These are phyloP conservation scores for Hymenoscyphus repandus DNA, from an alignment of 2,329 filamentous ascomycete species.

Conservation along the genomic window DNA sequence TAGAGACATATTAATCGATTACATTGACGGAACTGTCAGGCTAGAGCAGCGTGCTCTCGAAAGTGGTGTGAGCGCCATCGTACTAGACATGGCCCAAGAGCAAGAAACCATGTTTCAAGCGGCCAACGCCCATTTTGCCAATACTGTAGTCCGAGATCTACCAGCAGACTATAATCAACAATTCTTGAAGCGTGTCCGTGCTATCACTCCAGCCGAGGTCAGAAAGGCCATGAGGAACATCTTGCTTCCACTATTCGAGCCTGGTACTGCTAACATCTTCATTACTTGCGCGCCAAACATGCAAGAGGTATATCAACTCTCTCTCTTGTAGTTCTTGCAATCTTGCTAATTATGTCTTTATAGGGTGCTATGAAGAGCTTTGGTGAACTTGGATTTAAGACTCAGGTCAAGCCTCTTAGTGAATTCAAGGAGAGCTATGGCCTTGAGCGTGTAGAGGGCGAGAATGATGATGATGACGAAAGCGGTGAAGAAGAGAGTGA, in stretches of 20 bases:
- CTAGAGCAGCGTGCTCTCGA: slow-evolving; percentile 71
- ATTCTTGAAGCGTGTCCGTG: slow-evolving; percentile 71
- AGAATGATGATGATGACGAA: slow-evolving; percentile 34
- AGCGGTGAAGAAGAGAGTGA: slow-evolving; percentile 20
- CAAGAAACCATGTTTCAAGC: slow-evolving; percentile 80
- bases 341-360: slow-evolving; percentile 9
- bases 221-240: slow-evolving; percentile 67
- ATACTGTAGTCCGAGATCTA: slow-evolving; percentile 72
- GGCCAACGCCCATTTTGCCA: slow-evolving; percentile 76
- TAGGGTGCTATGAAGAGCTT: slow-evolving; percentile 75
- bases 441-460: slow-evolving; percentile 58
- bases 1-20: slow-evolving; percentile 66
- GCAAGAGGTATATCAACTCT: slow-evolving; percentile 63
- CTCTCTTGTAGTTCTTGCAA: neutral
- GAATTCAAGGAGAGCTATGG: slow-evolving; percentile 91
- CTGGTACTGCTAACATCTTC: slow-evolving; percentile 76
- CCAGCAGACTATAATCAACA: slow-evolving; percentile 72
- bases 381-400: slow-evolving; percentile 70
- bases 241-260: slow-evolving; percentile 73
- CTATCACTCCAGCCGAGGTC: slow-evolving; percentile 72
- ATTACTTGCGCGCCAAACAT: slow-evolving; percentile 84
- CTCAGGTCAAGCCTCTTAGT: slow-evolving; percentile 65
- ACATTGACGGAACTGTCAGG: slow-evolving; percentile 63
- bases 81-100: slow-evolving; percentile 80
- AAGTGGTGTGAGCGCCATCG: slow-evolving; percentile 84